Evolutionary conservation across 495 filamentous ascomycete species (phyloP).

Genomic region (Aspergillus conjunctus): DNA sequence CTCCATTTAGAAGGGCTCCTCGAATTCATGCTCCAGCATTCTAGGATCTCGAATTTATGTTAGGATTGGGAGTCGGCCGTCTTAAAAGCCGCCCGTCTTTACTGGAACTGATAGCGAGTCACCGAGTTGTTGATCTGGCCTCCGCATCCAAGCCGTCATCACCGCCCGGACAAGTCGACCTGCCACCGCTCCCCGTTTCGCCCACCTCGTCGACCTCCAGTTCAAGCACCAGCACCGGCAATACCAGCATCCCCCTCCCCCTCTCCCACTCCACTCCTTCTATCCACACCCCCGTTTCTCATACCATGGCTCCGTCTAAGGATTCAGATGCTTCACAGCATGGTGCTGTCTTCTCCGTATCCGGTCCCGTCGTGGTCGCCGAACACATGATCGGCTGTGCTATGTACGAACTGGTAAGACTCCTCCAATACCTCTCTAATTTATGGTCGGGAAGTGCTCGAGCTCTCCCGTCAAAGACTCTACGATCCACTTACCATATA

Average conservation of each 20-base stretch:
- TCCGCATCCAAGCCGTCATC: conserved; percentile 37
- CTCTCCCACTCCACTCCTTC: conserved; percentile 39
- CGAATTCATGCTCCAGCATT: not conserved
- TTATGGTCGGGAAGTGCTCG: not conserved
- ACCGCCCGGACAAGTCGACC: conserved; percentile 43
- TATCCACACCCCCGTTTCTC: conserved; percentile 37
- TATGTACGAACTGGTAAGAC: conserved; percentile 93
- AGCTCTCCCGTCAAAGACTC: conserved; percentile 5
- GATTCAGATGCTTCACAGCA: conserved; percentile 48
- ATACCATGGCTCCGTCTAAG: conserved; percentile 64
- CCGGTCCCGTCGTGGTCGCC: conserved; percentile 91
- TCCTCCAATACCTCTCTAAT: too few relatives aligned
- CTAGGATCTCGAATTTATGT: conserved; percentile 42
- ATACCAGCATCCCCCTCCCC: conserved; percentile 40
- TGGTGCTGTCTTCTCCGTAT: conserved; percentile 56
- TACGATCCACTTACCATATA: conserved; percentile 19
- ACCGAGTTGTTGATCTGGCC: conserved; percentile 35
- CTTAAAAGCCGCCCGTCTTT: conserved; percentile 72
- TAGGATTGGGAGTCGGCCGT: conserved; percentile 61
- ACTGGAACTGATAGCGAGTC: conserved; percentile 66
- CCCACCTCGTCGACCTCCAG: conserved; percentile 46
- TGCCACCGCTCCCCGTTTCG: conserved; percentile 58
- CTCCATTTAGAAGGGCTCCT: not conserved
- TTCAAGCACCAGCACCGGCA: conserved; percentile 41
- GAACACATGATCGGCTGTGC: conserved; percentile 99